phyloP scores from a whole-genome alignment of 805 yeast species.

The Kodamaea restingae region DNA sequence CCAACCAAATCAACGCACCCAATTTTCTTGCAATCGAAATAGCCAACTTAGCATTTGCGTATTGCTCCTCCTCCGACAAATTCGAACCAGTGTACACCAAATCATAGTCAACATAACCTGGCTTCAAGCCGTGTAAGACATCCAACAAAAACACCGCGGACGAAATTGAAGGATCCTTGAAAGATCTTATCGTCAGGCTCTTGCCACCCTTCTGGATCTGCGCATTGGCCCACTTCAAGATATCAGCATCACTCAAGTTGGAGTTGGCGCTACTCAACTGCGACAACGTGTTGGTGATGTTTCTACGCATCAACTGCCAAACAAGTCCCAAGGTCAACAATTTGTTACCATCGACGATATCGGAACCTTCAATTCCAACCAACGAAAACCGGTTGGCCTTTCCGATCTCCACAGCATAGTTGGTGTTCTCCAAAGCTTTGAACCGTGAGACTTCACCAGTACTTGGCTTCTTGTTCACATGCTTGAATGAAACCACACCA shows the following conservation, averaged over 20 bases:
- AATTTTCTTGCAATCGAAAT: slow-evolving; percentile 97
- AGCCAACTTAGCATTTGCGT: slow-evolving; percentile 94
- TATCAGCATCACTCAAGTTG: slow-evolving; percentile 70
- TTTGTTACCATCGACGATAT: slow-evolving; percentile 89
- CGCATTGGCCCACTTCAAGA: slow-evolving; percentile 89
- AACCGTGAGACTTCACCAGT: slow-evolving; percentile 81
- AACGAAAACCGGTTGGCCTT: slow-evolving; percentile 87
- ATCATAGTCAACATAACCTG: slow-evolving; percentile 96
- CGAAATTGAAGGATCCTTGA: slow-evolving; percentile 75
- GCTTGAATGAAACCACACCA: slow-evolving; percentile 76
- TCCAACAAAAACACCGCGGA: slow-evolving; percentile 82
- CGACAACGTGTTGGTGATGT: slow-evolving; percentile 79
- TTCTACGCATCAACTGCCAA: slow-evolving; percentile 98
- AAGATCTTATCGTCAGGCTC: slow-evolving; percentile 66
- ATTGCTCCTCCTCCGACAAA: slow-evolving; percentile 67
- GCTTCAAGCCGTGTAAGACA: slow-evolving; percentile 87
- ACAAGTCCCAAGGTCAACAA: slow-evolving; percentile 87
- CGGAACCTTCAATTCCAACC: slow-evolving; percentile 98
- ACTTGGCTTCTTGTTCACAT: slow-evolving; percentile 77
- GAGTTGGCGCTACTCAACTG: slow-evolving; percentile 58
- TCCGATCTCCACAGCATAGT: slow-evolving; percentile 96
- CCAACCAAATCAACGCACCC: slow-evolving; percentile 97
- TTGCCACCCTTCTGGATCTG: slow-evolving; percentile 86
- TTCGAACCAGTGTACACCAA: slow-evolving; percentile 75
- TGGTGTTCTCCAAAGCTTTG: slow-evolving; percentile 95